phyloP scores from a whole-genome alignment of 2,329 filamentous ascomycete species.

The Akanthomyces dipterigenus region DNA sequence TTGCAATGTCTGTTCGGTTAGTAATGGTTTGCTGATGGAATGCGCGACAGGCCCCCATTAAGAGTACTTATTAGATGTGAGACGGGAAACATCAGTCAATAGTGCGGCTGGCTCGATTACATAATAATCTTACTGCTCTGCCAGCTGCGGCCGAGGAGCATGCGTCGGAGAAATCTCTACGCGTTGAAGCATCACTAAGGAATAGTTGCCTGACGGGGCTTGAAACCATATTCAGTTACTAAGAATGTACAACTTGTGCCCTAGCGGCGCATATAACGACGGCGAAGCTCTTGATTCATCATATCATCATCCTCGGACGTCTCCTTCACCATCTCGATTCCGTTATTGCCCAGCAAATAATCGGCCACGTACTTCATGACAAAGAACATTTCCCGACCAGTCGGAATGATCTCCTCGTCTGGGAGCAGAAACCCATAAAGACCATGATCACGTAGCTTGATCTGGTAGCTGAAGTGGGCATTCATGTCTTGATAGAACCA shows the following conservation, averaged over 20 bases:
- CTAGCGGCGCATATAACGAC: conserved; percentile 2
- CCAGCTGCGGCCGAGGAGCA: too few relatives aligned
- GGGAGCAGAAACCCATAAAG: conserved; percentile 92
- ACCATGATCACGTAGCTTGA: conserved; percentile 88
- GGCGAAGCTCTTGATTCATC: conserved; percentile 5
- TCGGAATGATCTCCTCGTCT: conserved; percentile 78
- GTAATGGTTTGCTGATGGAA: conserved; percentile 2
- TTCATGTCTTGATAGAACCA: conserved; percentile 89
- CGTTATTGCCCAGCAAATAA: conserved; percentile 66
- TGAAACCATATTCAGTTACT: too few relatives aligned
- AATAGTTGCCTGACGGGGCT: neutral
- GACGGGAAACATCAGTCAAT: too few relatives aligned
- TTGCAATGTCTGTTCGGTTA: neutral
- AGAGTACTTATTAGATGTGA: too few relatives aligned
- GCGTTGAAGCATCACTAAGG: neutral
- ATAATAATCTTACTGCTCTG: neutral
- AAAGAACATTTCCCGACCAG: conserved; percentile 78
- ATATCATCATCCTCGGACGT: neutral
- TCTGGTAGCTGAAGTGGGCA: conserved; percentile 83
- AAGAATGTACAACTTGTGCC: neutral
- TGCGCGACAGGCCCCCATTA: neutral
- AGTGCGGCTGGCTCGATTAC: neutral
- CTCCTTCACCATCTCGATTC: conserved; percentile 42
- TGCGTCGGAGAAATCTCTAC: neutral
- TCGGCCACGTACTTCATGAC: conserved; percentile 79